Percentiles rank a stretch among this genome's conserved stretches.
These are phyloP conservation scores for Quercus agrifolia DNA, from an alignment of 306 rosid species.

Conservation along the genomic window DNA sequence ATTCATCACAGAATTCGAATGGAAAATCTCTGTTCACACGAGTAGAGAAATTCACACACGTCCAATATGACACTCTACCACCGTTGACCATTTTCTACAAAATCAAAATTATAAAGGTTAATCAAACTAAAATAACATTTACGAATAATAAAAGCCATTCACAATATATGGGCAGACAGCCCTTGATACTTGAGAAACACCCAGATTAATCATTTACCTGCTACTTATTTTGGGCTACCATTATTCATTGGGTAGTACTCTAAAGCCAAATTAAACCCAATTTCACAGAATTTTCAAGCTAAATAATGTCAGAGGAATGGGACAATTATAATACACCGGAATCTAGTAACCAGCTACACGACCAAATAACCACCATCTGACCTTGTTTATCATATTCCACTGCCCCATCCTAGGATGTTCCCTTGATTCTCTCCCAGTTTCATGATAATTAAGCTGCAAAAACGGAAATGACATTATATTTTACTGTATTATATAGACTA, in stretches of 20 bases:
- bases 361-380: conserved; percentile 4
- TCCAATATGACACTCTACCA: conserved; percentile 33
- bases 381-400: conserved; percentile 93
- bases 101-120: neutral
- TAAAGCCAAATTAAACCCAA: no score
- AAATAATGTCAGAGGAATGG: neutral
- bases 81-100: conserved; percentile 47
- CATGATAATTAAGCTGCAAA: conserved; percentile 63
- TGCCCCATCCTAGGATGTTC: conserved; percentile 69
- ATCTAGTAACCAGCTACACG: neutral
- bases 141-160: neutral
- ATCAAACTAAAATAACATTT: neutral
- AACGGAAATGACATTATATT: neutral
- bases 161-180: neutral
- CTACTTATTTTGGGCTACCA: no score
- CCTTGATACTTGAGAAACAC: neutral
- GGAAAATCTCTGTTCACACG: neutral
- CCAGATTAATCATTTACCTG: no score
- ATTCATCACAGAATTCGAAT: conserved; percentile 2
- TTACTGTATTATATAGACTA: no score
- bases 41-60: conserved; percentile 34
- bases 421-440: conserved; percentile 30
- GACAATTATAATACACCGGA: neutral
- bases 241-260: no score
- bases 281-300: neutral